phyloP scores from a whole-genome alignment of 2,329 filamentous ascomycete species.

The Ophiocordyceps camponoti-rufipedis region DNA sequence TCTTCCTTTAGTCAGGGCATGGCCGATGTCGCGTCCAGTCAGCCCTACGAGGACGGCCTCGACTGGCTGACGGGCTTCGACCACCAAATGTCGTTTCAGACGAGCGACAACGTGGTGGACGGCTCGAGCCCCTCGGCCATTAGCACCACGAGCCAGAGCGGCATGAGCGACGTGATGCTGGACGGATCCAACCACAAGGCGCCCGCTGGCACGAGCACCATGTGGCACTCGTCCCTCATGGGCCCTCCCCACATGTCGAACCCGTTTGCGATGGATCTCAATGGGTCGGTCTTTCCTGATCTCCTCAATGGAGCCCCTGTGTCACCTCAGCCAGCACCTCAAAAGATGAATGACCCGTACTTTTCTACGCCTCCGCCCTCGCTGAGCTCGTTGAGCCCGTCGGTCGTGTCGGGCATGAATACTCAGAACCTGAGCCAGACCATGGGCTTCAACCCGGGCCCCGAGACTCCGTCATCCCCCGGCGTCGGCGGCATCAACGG shows the following conservation, averaged over 20 bases:
- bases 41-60: slow-evolving; percentile 57
- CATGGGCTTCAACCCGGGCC: slow-evolving; percentile 44
- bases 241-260: slow-evolving; percentile 49
- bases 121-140: slow-evolving; percentile 92
- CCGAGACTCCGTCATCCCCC: slow-evolving; percentile 57
- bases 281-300: slow-evolving; percentile 58
- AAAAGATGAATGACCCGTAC: slow-evolving; percentile 55
- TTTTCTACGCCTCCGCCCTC: slow-evolving; percentile 63
- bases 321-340: slow-evolving; percentile 57
- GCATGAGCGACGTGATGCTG: slow-evolving; percentile 79
- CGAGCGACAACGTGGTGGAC: slow-evolving; percentile 68
- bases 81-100: slow-evolving; percentile 51
- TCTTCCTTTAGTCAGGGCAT: slow-evolving; percentile 39
- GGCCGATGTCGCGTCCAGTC: slow-evolving; percentile 36
- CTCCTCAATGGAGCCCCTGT: slow-evolving; percentile 53
- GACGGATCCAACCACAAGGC: slow-evolving; percentile 56
- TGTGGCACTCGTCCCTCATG: slow-evolving; percentile 56
- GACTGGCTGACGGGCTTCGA: slow-evolving; percentile 74
- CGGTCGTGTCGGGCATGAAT: slow-evolving; percentile 47
- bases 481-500: slow-evolving; percentile 45
- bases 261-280: slow-evolving; percentile 59
- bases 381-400: slow-evolving; percentile 55
- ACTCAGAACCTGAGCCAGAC: slow-evolving; percentile 45
- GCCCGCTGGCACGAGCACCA: slow-evolving; percentile 32
- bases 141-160: slow-evolving; percentile 84